phyloP scores from a whole-genome alignment of 2,329 filamentous ascomycete species.

The Scytalidium lignicola region DNA sequence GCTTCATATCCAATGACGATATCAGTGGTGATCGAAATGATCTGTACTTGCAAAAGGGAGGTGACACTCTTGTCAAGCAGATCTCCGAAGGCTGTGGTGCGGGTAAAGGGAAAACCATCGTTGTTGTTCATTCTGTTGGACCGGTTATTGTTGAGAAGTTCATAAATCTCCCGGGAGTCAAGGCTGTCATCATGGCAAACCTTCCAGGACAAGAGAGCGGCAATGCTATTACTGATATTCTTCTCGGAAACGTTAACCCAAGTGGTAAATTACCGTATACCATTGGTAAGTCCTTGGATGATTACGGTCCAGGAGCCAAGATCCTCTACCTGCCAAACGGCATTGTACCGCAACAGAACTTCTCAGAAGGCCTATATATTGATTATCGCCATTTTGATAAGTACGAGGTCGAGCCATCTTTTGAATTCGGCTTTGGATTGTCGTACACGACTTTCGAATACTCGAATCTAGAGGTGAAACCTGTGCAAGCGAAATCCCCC shows the following conservation, averaged over 20 bases:
- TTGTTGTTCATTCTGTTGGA: conserved; percentile 81
- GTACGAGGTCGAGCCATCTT: conserved; percentile 66
- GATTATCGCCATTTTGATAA: conserved; percentile 91
- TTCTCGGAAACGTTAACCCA: conserved; percentile 73
- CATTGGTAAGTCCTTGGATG: conserved; percentile 65
- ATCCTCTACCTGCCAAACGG: conserved; percentile 66
- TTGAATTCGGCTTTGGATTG: conserved; percentile 81
- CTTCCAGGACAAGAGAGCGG: conserved; percentile 85
- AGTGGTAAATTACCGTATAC: conserved; percentile 78
- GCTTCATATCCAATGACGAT: conserved; percentile 57
- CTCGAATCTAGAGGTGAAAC: conserved; percentile 38
- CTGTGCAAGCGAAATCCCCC: conserved; percentile 31
- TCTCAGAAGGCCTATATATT: conserved; percentile 76
- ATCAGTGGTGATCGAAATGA: conserved; percentile 77
- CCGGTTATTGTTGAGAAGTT: conserved; percentile 76
- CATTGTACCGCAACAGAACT: conserved; percentile 74
- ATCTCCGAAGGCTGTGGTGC: conserved; percentile 64
- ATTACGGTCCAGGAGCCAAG: conserved; percentile 70
- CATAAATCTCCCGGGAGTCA: conserved; percentile 71
- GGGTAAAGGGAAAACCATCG: conserved; percentile 65
- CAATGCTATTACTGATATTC: conserved; percentile 70
- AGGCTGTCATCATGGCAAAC: conserved; percentile 77
- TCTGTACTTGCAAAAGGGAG: conserved; percentile 67
- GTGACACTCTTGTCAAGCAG: conserved; percentile 68
- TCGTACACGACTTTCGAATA: conserved; percentile 61